Base-by-base conservation (phyloP, 2,329 filamentous ascomycete genomes). In the Ophiostoma piceae region DNA sequence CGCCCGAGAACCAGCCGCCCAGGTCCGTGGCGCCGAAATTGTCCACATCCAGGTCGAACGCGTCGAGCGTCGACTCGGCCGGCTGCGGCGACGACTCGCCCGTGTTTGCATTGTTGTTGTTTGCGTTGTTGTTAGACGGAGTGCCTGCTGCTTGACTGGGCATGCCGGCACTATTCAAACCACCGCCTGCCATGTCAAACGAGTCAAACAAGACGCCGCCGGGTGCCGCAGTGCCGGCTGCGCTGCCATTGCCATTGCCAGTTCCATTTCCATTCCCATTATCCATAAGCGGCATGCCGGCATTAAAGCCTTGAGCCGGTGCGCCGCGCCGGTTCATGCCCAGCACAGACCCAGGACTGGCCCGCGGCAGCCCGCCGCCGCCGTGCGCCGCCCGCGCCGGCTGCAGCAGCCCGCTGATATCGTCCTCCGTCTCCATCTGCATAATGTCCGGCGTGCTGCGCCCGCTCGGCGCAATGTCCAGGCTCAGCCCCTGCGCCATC, bases 401-500 rank as follows among this genome's bases (percentile, higher is more conserved):
- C 57, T 69, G 72, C 39, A 72, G 57, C 43, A 72, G 67, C 5
- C 66, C 64, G 12, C 68, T 57, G 19, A 73, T 66, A 32, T 74
- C 74, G 12, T 74, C 71, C 8, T 71, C 74, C 35, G 72, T 68
- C 11, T 73, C 73, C 69, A 74, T 73, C 29, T 73, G 70, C 26
- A 67, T n/a, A 8, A 71, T 51, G 1, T 71, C 72, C 5, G 72
- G 69, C 3, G 71, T 70, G 70, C 68, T 72, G 11, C 70, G 43
- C 1, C 77, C 70, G 72, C 74, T 77, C 35, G 73, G 79, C 35
- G 73, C 78, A 37, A 70, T 75, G 73, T 74, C 54, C 60, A 72
- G 75, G 68, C 74, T 76, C 6, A 84, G 75, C 19, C 83, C 84
- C 19, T 81, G 79, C 22, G 79, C 76, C 43, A 87, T 82, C 37